Percentiles rank a stretch among this genome's conserved stretches.
Evolutionary conservation across 495 filamentous ascomycete species (phyloP).

Genomic region (Aspergillus incahuasiensis): DNA sequence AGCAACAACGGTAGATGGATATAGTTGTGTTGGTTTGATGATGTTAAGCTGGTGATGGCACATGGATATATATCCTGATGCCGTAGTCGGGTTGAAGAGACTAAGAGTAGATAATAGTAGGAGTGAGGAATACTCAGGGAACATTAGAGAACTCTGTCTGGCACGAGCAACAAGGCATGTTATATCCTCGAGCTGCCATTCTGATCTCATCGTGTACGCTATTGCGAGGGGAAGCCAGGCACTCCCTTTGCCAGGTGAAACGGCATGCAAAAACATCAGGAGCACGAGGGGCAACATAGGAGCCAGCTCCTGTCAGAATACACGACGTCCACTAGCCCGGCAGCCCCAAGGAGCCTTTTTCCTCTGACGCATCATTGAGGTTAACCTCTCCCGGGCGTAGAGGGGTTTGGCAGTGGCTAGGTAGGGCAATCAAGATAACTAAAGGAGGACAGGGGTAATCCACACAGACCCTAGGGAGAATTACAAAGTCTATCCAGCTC

Average conservation of each 20-base stretch:
- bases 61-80: no score
- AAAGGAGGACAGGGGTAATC: background rate
- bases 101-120: no score
- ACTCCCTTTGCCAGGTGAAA: background rate
- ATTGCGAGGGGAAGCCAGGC: background rate
- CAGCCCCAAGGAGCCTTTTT: background rate
- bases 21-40: no score
- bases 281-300: background rate
- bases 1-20: no score
- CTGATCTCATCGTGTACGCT: background rate
- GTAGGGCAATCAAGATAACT: background rate
- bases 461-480: background rate
- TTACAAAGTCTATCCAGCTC: background rate
- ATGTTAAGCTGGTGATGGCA: no score
- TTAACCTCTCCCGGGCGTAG: background rate
- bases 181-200: background rate
- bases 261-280: background rate
- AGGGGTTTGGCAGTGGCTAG: no score
- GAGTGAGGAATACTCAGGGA: no score
- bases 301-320: background rate
- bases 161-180: background rate
- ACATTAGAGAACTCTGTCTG: no score
- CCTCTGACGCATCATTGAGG: background rate
- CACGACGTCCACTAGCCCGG: background rate
- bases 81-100: no score